phyloP scores from a whole-genome alignment of 2,329 filamentous ascomycete genomes.

The Penicillium sp. region DNA sequence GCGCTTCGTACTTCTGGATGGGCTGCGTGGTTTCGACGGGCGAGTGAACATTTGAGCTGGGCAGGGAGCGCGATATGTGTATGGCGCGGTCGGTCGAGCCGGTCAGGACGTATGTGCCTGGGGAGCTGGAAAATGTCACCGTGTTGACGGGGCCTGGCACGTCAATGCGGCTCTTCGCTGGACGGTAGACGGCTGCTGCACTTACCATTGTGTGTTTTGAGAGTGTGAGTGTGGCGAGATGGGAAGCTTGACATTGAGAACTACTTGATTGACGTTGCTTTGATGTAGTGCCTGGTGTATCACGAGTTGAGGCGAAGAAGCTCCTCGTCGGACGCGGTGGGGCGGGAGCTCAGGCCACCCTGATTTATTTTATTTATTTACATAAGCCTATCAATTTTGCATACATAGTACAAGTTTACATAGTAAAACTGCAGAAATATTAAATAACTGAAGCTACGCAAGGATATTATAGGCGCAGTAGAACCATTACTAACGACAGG shows the following conservation, averaged over 20 bases:
- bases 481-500: conserved; percentile 38
- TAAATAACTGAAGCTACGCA: conserved; percentile 36
- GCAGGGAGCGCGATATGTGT: conserved; percentile 70
- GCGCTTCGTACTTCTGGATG: conserved; percentile 83
- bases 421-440: conserved; percentile 16
- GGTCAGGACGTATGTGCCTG: conserved; percentile 75
- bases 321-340: background rate
- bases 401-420: no score
- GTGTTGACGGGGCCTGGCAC: conserved; percentile 65
- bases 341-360: background rate
- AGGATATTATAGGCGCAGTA: conserved; percentile 38
- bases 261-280: no score
- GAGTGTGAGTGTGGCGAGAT: conserved; percentile 37
- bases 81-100: conserved; percentile 81
- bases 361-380: background rate
- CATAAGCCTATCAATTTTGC: no score
- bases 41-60: conserved; percentile 33
- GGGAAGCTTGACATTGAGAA: conserved; percentile 33
- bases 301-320: no score
- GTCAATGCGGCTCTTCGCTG: background rate
- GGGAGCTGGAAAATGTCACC: conserved; percentile 66
- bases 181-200: background rate
- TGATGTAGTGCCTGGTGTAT: no score
- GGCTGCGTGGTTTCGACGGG: conserved; percentile 46
- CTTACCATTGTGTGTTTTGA: conserved; percentile 44